Evolutionary conservation across 768 basidiomycete species (phyloP), one percentile per base, ranked within the genome.

Genomic region (Hygrophorus pudorinus): DNA sequence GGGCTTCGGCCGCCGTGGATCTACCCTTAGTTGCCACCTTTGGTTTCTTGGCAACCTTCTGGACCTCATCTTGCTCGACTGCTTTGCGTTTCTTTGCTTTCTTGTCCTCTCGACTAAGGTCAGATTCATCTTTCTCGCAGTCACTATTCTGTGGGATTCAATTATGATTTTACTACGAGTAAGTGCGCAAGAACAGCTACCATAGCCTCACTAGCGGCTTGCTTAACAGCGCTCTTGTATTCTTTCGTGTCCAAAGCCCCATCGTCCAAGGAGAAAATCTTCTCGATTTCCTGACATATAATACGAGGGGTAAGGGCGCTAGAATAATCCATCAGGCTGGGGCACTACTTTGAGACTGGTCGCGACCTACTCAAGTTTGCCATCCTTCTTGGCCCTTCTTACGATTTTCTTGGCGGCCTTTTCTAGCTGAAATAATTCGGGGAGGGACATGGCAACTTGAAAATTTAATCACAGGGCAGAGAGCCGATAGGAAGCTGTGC

Each of bases 261-360:
- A 4, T 59, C 50, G 7, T 66, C 63, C n/a, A 83, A 56, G 3
- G 51, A 46, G 35, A 79, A 63, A 17, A 64, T 51, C 18, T 61
- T 51, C 58, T 81, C 80, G 1, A 82, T 42, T n/a, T 64, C 53
- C 44, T 61, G 56, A 10, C 80, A 72, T 18, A 82, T 64, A 10
- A 70, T 62, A 17, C 73, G 71, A 12, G 66, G 66, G 1, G 79
- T 80, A 17, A 72, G 44, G 13, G n/a, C 7, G 13, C 44, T 45
- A 38, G n/a, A 12, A 9, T 24, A 1, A 16, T 33, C 31, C n/a
- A 30, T 17, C n/a, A 10, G 5, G 21, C n/a, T n/a, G 2, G 5
- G 32, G 20, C 27, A 24, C 5, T n/a, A 14, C 14, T 29, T n/a
- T 24, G 24, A 39, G 24, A 20, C 7, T 20, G 33, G 29, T 13